phyloP scores from a whole-genome alignment of 345 rosid genomes.

The Litchi chinensis region DNA sequence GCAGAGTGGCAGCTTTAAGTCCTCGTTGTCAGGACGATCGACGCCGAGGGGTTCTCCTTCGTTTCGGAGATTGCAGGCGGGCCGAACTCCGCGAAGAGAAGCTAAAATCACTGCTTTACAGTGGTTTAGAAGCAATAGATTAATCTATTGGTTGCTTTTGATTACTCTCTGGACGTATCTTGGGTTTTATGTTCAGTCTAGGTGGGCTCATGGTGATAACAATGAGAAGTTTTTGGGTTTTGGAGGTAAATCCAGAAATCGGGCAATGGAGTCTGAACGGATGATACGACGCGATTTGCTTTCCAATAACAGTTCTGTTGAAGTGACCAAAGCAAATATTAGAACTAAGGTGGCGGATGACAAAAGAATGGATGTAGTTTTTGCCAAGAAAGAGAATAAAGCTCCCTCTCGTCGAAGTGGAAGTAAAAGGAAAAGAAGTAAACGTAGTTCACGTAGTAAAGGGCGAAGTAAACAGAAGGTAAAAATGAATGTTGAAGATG shows the following conservation, averaged over 20 bases:
- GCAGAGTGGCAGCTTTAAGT: slow-evolving; percentile 60
- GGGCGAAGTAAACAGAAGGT: slow-evolving; percentile 45
- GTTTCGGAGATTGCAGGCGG: slow-evolving; percentile 57
- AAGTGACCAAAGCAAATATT: slow-evolving; percentile 43
- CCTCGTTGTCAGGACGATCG: slow-evolving; percentile 70
- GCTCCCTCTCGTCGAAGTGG: slow-evolving; percentile 35
- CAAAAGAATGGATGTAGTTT: slow-evolving; percentile 47
- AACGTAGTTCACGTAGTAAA: slow-evolving; percentile 51
- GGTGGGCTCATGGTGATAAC: slow-evolving; percentile 94
- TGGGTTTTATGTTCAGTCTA: slow-evolving; percentile 91
- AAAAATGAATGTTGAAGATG: slow-evolving; percentile 38
- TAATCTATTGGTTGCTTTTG: slow-evolving; percentile 90
- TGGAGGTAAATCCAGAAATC: slow-evolving; percentile 50
- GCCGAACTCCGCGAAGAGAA: slow-evolving; percentile 86
- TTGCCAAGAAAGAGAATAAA: slow-evolving; percentile 52
- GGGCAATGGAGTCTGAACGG: slow-evolving; percentile 35
- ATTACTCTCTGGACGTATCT: slow-evolving; percentile 97
- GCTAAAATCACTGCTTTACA: slow-evolving; percentile 56
- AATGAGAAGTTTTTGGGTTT: slow-evolving; percentile 70
- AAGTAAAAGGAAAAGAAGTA: slow-evolving; percentile 52
- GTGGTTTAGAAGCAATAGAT: slow-evolving; percentile 78
- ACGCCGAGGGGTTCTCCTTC: slow-evolving; percentile 79
- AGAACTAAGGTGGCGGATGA: slow-evolving; percentile 38
- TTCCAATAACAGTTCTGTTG: slow-evolving; percentile 47
- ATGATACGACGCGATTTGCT: slow-evolving; percentile 48